Base-by-base conservation (phyloP, 805 yeast species). In the Yamadazyma akitaensis region DNA sequence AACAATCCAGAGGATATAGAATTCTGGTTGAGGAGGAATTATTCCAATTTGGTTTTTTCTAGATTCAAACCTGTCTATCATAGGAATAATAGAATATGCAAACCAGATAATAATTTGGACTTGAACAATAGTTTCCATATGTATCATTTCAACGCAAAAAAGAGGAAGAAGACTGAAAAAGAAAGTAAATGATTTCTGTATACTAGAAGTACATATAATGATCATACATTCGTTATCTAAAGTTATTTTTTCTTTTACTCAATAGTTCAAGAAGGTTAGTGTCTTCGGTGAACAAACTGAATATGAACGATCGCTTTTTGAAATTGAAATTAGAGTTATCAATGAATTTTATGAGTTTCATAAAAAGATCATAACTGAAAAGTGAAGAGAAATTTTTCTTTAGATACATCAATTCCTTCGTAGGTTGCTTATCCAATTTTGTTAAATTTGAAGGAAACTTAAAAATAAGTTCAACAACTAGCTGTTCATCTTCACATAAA, bases 311-410 rank as follows among this genome's bases (percentile, higher is more conserved):
- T 32, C 96, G 68, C 16, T 80, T 80, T 3, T 79, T 78, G 43
- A 78, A 80, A 52, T 83, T 78, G 62, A 80, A 86, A 74, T 76
- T 71, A 65, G 89, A 60, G 62, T 70, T 53, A 72, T 85, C 74
- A 73, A 74, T 56, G 70, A 73, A 45, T 65, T 72, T 64, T 72
- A 70, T 42, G 70, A 81, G 57, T 72, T 75, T 61, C 60, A 70
- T 58, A 44, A 86, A 81, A 2, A 71, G 77, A 11, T 80, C 75
- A 45, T 75, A 76, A 39, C 77, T 81, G 62, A 88, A 82, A 25
- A 75, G 60, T 8, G 70, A 70, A 1, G 84, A 82, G 46, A 73
- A 66, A 36, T 64, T 67, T 16, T 70, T 64, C 51, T 84, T 79
- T 46, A 88, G 54, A 26, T 72, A 71, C 8, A 76, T 76, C 46